These are phyloP conservation scores for Trichosporon sp. DNA, from an alignment of 1,284 basidiomycete species.

Conservation along the genomic window DNA sequence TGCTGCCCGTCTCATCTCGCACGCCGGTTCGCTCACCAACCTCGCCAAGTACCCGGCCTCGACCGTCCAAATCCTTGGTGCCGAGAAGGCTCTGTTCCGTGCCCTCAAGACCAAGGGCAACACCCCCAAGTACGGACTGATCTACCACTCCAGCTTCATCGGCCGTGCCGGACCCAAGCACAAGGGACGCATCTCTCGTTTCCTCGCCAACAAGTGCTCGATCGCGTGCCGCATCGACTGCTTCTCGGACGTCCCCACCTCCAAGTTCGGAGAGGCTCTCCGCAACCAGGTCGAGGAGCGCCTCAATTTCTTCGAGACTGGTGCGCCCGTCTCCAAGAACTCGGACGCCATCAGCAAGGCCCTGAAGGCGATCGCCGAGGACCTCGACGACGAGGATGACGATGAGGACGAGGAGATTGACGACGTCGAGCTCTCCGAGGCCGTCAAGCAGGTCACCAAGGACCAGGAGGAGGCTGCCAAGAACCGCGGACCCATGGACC, in stretches of 20 bases:
- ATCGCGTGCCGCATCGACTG: conserved; percentile 98
- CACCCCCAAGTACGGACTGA: conserved; percentile 94
- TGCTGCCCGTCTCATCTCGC: conserved; percentile 90
- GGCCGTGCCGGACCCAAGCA: conserved; percentile 90
- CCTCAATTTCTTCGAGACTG: conserved; percentile 85
- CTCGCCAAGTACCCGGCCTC: conserved; percentile 96
- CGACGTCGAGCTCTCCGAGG: conserved; percentile 39
- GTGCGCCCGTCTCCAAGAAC: conserved; percentile 76
- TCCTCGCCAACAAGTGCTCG: conserved; percentile 98
- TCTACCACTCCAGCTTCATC: conserved; percentile 94
- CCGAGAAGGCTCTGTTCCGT: conserved; percentile 96
- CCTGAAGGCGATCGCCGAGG: conserved; percentile 65
- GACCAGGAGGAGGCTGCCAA: conserved; percentile 52
- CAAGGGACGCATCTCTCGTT: conserved; percentile 96
- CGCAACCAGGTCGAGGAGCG: conserved; percentile 93
- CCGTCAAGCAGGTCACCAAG: conserved; percentile 52
- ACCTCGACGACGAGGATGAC: conserved; percentile 63
- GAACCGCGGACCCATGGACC: conserved; percentile 30
- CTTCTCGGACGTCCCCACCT: conserved; percentile 81
- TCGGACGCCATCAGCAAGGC: conserved; percentile 85
- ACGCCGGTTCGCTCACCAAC: conserved; percentile 89
- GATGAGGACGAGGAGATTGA: conserved; percentile 61
- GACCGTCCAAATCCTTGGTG: conserved; percentile 96
- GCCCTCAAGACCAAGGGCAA: conserved; percentile 99
- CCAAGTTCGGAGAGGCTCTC: conserved; percentile 93